Conservation (phyloP, 2,329 filamentous ascomycete species). For the Thelonectria discophora region DNA sequence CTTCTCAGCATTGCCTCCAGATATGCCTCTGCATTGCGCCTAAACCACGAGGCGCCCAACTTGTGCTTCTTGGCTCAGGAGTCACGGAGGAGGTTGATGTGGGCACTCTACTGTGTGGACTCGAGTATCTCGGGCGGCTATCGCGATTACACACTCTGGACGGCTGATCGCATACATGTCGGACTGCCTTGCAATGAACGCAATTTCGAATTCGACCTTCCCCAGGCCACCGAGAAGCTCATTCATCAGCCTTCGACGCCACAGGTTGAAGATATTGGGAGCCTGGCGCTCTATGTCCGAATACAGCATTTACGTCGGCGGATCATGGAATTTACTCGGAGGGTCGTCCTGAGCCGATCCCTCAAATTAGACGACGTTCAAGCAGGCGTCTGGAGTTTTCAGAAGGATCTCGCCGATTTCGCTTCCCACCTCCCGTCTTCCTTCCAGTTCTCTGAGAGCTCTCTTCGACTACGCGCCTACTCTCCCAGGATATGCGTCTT, state of each 20-base stretch:
- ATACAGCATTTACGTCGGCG: slow-evolving; percentile 64
- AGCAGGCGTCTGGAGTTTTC: slow-evolving; percentile 54
- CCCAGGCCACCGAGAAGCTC: slow-evolving; percentile 63
- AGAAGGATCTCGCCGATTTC: slow-evolving; percentile 62
- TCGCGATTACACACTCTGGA: slow-evolving; percentile 56
- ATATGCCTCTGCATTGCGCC: slow-evolving; percentile 53
- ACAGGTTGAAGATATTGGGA: slow-evolving; percentile 62
- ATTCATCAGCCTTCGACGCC: slow-evolving; percentile 53
- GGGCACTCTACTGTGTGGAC: slow-evolving; percentile 56
- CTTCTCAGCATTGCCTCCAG: slow-evolving; percentile 54
- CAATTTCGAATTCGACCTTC: slow-evolving; percentile 65
- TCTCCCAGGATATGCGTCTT: slow-evolving; percentile 66
- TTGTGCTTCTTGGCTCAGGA: slow-evolving; percentile 54
- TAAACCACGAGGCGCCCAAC: slow-evolving; percentile 54
- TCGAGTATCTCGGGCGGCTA: slow-evolving; percentile 54
- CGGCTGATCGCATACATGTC: slow-evolving; percentile 53
- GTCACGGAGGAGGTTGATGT: slow-evolving; percentile 54
- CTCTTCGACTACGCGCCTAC: slow-evolving; percentile 64
- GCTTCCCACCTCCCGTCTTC: slow-evolving; percentile 62
- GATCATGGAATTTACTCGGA: slow-evolving; percentile 63
- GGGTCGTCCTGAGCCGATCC: slow-evolving; percentile 48
- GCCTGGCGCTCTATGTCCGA: slow-evolving; percentile 64
- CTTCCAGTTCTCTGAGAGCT: slow-evolving; percentile 66
- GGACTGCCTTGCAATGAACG: slow-evolving; percentile 55
- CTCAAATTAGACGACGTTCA: slow-evolving; percentile 56